phyloP scores from a whole-genome alignment of 441 rosid genomes.

The Adansonia rubrostipa region DNA sequence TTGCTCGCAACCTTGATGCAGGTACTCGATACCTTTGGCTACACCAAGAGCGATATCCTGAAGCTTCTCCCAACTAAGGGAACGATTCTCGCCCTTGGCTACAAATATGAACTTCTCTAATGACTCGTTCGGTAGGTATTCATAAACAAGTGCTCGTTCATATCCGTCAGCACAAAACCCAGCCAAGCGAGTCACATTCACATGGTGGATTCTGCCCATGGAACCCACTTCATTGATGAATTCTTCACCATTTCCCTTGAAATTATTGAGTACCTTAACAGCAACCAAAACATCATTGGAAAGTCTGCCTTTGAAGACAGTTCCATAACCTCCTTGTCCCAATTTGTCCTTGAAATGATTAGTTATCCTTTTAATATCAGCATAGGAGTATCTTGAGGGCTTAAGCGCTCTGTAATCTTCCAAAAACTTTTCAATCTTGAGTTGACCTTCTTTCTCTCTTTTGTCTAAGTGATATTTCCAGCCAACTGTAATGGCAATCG shows the following conservation, averaged over 20 bases:
- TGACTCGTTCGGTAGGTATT: conserved; percentile 27
- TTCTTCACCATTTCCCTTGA: conserved; percentile 20
- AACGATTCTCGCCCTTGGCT: not conserved
- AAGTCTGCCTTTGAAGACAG: conserved; percentile 29
- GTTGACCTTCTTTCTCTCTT: conserved; percentile 19
- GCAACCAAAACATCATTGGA: conserved; percentile 28
- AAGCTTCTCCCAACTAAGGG: conserved; percentile 27
- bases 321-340: conserved; percentile 33
- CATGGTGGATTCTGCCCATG: conserved; percentile 29
- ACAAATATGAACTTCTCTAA: conserved; percentile 28
- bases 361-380: conserved; percentile 33
- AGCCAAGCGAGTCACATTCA: conserved; percentile 24
- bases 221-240: conserved; percentile 29
- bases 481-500: not conserved
- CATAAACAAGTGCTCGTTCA: conserved; percentile 25
- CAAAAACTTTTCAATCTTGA: conserved; percentile 28
- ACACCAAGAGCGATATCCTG: conserved; percentile 16
- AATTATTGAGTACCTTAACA: conserved; percentile 19
- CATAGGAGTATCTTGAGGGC: conserved; percentile 29
- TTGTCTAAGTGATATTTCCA: not conserved
- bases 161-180: conserved; percentile 25
- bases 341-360: conserved; percentile 27
- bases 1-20: conserved; percentile 33
- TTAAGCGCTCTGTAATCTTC: conserved; percentile 24
- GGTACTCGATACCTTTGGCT: conserved; percentile 30